A percentile compares a stretch with the other conserved stretches of the same genome.
phyloP scores from a whole-genome alignment of 2,329 filamentous ascomycete genomes.

The Aspergillus calidoustus region DNA sequence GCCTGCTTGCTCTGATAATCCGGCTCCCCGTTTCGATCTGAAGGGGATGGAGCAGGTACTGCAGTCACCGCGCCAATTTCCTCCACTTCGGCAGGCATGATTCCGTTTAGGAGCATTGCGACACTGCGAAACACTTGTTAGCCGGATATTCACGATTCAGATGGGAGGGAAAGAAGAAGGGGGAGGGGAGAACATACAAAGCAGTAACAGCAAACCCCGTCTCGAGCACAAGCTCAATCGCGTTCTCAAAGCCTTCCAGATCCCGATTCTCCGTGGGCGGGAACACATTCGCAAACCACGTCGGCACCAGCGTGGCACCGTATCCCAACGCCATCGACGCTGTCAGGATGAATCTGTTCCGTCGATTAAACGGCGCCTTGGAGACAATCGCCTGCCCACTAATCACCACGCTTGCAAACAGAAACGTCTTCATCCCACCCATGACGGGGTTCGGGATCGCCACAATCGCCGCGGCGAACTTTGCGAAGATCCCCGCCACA shows the following conservation, averaged over 20 bases:
- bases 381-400: constrained; percentile 69
- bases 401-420: constrained; percentile 68
- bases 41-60: not conserved
- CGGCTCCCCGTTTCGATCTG: not conserved
- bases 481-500: constrained; percentile 71
- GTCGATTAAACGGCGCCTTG: constrained; percentile 64
- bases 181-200: constrained; percentile 3
- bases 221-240: constrained; percentile 15
- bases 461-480: constrained; percentile 71
- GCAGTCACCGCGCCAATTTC: constrained; percentile 2
- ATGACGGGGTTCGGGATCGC: constrained; percentile 61
- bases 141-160: not conserved
- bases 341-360: constrained; percentile 70
- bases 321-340: constrained; percentile 37
- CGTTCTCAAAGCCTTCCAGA: constrained; percentile 16
- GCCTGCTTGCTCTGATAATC: constrained; percentile 9
- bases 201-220: constrained; percentile 17
- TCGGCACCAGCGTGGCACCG: constrained; percentile 14
- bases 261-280: constrained; percentile 7
- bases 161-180: not conserved
- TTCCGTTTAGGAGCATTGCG: constrained; percentile 12
- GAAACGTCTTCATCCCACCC: constrained; percentile 63
- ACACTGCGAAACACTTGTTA: constrained; percentile 1
- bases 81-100: constrained; percentile 14
- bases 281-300: constrained; percentile 17